These are phyloP conservation scores for Elsinoe necatrix DNA, from an alignment of 2,329 filamentous ascomycete genomes.

Conservation along the genomic window DNA sequence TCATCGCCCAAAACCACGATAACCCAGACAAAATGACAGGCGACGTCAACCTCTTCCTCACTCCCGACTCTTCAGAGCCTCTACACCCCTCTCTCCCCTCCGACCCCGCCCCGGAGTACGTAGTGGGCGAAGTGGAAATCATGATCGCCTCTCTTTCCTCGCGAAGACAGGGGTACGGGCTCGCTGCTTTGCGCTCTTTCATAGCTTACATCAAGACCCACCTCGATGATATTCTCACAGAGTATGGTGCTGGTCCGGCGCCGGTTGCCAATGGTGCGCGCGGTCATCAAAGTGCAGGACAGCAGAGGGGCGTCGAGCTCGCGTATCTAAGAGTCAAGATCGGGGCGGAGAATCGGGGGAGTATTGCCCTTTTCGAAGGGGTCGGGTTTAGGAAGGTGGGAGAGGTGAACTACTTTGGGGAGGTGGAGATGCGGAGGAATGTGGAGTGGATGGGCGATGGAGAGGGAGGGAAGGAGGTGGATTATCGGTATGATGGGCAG, in stretches of 20 bases:
- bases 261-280: conserved; percentile 13
- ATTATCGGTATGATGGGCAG: neutral
- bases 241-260: conserved; percentile 37
- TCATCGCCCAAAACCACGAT: conserved; percentile 45
- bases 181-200: conserved; percentile 57
- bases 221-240: conserved; percentile 46
- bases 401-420: conserved; percentile 58
- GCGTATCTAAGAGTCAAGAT: conserved; percentile 55
- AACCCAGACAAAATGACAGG: conserved; percentile 41
- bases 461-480: neutral
- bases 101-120: conserved; percentile 16
- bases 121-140: conserved; percentile 70
- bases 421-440: conserved; percentile 49
- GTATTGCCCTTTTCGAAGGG: conserved; percentile 53
- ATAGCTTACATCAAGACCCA: conserved; percentile 57
- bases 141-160: conserved; percentile 63
- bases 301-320: conserved; percentile 25
- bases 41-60: conserved; percentile 61
- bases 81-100: conserved; percentile 29
- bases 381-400: conserved; percentile 47
- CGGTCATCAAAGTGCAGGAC: conserved; percentile 15
- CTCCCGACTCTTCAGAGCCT: conserved; percentile 34
- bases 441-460: conserved; percentile 10
- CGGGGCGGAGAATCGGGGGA: conserved; percentile 46
- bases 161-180: conserved; percentile 57